Conservation (phyloP, 768 basidiomycete genomes). For the Baorangia bicolor region DNA sequence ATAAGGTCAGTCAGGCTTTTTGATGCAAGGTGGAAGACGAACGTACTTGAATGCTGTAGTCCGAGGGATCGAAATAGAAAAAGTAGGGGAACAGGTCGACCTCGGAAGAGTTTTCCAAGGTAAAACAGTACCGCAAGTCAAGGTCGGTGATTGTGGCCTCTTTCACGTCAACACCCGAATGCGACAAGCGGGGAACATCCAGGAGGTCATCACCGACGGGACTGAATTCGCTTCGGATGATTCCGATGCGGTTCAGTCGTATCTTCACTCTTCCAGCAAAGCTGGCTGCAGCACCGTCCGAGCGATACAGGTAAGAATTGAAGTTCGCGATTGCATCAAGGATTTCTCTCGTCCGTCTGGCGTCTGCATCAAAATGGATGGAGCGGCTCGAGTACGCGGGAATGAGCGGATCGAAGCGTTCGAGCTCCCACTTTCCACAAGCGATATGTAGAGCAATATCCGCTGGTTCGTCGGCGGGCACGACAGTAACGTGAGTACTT, state of each 20-base stretch:
- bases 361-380: constrained; percentile 3
- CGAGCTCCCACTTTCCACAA: constrained; percentile 9
- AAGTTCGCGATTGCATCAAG: constrained; percentile 20
- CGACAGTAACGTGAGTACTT: constrained; percentile 3
- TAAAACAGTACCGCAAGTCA: constrained; percentile 12
- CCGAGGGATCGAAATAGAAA: constrained; percentile 26
- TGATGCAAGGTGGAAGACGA: neutral
- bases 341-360: neutral
- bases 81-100: constrained; percentile 23
- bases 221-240: neutral
- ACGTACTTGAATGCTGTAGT: constrained; percentile 19
- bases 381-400: neutral
- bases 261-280: constrained; percentile 13
- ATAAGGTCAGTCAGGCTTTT: neutral
- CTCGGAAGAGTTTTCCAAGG: constrained; percentile 16
- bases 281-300: neutral
- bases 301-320: constrained; percentile 21
- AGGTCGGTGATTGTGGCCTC: constrained; percentile 16
- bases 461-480: constrained; percentile 9
- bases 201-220: constrained; percentile 15
- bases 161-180: constrained; percentile 1
- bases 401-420: constrained; percentile 18
- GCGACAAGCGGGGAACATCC: neutral
- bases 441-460: constrained; percentile 1
- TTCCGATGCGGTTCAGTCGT: constrained; percentile 10